Conservation (phyloP, 345 rosid genomes). For the Hibiscus syriacus region DNA sequence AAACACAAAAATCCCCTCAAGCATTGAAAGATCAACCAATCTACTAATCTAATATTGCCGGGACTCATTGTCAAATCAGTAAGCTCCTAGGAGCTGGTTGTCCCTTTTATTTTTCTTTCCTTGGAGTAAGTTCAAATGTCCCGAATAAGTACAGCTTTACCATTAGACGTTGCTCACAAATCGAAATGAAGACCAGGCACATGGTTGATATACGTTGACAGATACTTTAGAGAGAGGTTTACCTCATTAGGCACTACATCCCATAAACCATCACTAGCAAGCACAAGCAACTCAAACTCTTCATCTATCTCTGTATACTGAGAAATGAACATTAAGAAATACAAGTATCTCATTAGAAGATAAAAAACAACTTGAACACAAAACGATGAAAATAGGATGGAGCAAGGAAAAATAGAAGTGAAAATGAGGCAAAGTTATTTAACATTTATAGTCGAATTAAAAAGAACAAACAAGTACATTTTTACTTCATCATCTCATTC, state of each 20-base stretch:
- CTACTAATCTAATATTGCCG: background rate
- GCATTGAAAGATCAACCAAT: background rate
- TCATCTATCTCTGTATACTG: conserved; percentile 71
- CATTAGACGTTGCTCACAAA: background rate
- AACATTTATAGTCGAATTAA: background rate
- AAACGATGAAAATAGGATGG: background rate
- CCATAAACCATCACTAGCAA: conserved; percentile 95
- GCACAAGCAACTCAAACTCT: conserved; percentile 74
- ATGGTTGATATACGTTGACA: background rate
- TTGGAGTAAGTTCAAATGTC: background rate
- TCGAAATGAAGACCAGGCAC: background rate
- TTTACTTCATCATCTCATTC: background rate
- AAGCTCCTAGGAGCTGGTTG: background rate
- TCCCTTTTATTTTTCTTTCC: background rate
- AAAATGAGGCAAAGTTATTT: background rate
- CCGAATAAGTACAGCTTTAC: background rate
- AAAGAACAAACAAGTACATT: background rate
- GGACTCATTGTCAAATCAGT: too few relatives aligned
- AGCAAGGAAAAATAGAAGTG: background rate
- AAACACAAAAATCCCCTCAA: background rate
- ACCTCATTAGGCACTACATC: conserved; percentile 98
- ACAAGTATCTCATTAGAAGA: background rate
- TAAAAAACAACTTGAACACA: background rate
- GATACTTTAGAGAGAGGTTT: conserved; percentile 5
- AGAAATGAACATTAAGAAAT: conserved; percentile 8